Percentiles rank a stretch among this genome's conserved stretches.
Evolutionary conservation across 2,329 filamentous ascomycete species (phyloP).

Genomic region (Hortaea werneckii): DNA sequence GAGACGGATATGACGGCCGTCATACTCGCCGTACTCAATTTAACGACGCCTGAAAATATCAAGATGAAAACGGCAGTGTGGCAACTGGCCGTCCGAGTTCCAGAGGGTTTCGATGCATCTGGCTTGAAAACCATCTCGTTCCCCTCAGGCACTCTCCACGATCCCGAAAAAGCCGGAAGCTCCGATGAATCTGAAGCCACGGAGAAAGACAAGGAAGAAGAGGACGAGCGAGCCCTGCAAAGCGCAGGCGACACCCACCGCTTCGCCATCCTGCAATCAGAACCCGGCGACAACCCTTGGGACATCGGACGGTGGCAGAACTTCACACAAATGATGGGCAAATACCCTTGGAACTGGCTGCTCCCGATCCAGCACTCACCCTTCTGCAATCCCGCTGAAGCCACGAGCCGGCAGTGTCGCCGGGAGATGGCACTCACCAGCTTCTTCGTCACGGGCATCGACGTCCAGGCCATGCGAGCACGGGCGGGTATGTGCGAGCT

Average conservation of each 20-base stretch:
- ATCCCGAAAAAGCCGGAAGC: not conserved
- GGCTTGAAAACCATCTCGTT: not conserved
- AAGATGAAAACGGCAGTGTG: conserved; percentile 25
- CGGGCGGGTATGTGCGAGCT: not conserved
- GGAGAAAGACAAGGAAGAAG: too few relatives aligned
- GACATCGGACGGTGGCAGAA: conserved; percentile 61
- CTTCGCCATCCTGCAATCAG: conserved; percentile 69
- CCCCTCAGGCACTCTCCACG: not conserved
- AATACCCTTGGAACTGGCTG: conserved; percentile 63
- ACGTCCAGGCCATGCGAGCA: not conserved
- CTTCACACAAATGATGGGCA: conserved; percentile 70
- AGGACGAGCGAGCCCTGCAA: not conserved
- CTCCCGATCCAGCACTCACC: conserved; percentile 67
- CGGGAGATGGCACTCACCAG: not conserved
- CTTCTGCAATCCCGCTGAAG: conserved; percentile 47
- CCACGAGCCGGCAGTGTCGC: not conserved
- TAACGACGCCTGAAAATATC: conserved; percentile 76
- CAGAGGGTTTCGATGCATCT: not conserved
- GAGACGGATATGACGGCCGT: conserved; percentile 67
- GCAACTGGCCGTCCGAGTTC: not conserved
- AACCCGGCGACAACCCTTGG: conserved; percentile 75
- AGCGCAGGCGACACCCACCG: conserved; percentile 35
- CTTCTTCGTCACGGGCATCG: not conserved
- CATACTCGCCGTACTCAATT: conserved; percentile 50
- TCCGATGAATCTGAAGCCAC: not conserved